These are phyloP conservation scores for Hsuehochloa calcarea DNA, from an alignment of 176 grass and related monocot genomes.

Conservation along the genomic window DNA sequence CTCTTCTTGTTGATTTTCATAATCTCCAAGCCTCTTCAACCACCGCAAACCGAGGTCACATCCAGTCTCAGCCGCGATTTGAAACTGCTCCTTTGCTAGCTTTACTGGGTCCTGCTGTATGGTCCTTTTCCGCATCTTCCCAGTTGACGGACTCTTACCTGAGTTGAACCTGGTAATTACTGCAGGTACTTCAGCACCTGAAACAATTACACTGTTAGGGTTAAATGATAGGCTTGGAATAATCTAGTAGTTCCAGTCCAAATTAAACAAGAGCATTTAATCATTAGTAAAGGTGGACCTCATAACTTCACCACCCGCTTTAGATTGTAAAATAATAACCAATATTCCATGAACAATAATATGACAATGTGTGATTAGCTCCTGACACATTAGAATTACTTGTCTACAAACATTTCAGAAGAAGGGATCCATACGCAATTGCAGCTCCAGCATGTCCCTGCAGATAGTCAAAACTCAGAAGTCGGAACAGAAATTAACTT, in stretches of 20 bases:
- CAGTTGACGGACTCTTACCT: constrained; percentile 54
- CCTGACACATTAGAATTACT: constrained; percentile 2
- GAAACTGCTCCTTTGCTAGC: constrained; percentile 78
- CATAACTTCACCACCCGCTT: not conserved
- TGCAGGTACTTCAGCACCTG: constrained; percentile 81
- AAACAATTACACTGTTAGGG: not conserved
- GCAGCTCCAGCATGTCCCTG: constrained; percentile 94
- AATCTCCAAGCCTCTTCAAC: constrained; percentile 73
- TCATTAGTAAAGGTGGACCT: not conserved
- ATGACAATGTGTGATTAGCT: not conserved
- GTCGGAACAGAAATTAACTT: constrained; percentile 20
- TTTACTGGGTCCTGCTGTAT: constrained; percentile 49
- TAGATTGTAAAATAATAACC: not conserved
- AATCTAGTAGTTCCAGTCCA: constrained; percentile 1
- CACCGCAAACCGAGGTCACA: constrained; percentile 74
- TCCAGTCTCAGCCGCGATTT: constrained; percentile 68
- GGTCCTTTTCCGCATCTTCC: constrained; percentile 50
- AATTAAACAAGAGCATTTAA: not conserved
- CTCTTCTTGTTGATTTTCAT: constrained; percentile 44
- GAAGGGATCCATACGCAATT: constrained; percentile 89
- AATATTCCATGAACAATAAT: constrained; percentile 11
- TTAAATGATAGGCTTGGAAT: not conserved
- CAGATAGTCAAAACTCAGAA: constrained; percentile 18
- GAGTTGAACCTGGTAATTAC: constrained; percentile 78
- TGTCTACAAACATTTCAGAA: constrained; percentile 67